Conservation (phyloP, 2,329 filamentous ascomycete species). For the Pestalotiopsis sp. region DNA sequence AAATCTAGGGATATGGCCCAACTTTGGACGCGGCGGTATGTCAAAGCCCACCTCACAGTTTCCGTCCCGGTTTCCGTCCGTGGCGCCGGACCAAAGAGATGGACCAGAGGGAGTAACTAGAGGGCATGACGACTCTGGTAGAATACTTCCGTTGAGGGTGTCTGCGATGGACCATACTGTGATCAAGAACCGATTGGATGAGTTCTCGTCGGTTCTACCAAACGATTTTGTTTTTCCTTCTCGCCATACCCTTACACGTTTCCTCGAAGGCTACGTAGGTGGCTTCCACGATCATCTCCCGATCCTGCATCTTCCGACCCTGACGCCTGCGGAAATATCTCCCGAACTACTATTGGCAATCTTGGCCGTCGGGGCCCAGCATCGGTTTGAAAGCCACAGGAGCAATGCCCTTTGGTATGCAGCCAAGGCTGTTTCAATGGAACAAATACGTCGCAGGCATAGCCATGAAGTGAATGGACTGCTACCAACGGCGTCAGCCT, state of each 20-base stretch:
- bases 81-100: conserved; percentile 56
- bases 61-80: conserved; percentile 56
- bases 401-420: conserved; percentile 65
- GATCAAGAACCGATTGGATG: conserved; percentile 61
- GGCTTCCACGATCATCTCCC: conserved; percentile 64
- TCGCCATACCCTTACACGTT: conserved; percentile 68
- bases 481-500: conserved; percentile 58
- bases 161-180: conserved; percentile 56
- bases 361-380: conserved; percentile 68
- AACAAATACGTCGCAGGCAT: conserved; percentile 60
- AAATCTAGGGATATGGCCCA: conserved; percentile 54
- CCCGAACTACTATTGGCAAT: conserved; percentile 71
- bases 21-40: conserved; percentile 41
- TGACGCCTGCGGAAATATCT: conserved; percentile 65
- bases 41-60: conserved; percentile 56
- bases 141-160: conserved; percentile 46
- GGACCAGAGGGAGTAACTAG: conserved; percentile 36
- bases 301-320: conserved; percentile 69
- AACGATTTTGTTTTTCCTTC: conserved; percentile 70
- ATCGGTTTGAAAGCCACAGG: conserved; percentile 62
- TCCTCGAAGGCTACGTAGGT: conserved; percentile 70
- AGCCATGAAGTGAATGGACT: conserved; percentile 60
- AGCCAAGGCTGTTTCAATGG: conserved; percentile 58
- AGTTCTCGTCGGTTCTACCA: conserved; percentile 63
- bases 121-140: conserved; percentile 44